A percentile compares a stretch with the other conserved stretches of the same genome.
phyloP scores from a whole-genome alignment of 352 stramenopile species.

The Pythium periplocum region DNA sequence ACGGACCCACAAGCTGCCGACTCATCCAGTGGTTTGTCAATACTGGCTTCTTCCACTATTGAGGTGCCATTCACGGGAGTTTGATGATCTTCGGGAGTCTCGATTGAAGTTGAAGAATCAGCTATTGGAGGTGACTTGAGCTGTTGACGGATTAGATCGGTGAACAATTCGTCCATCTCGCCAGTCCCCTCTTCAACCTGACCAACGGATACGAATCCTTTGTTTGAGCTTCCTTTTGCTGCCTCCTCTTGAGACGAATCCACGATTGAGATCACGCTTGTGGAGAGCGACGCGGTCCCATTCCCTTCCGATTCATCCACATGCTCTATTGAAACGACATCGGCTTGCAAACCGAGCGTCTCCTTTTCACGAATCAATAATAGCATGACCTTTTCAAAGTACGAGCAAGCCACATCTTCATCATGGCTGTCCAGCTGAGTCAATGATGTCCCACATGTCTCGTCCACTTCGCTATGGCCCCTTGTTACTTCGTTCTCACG shows the following conservation, averaged over 20 bases:
- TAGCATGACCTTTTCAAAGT: constrained; percentile 15
- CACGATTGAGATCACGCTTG: constrained; percentile 6
- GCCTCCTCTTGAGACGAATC: constrained; percentile 11
- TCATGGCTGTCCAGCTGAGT: constrained; percentile 1
- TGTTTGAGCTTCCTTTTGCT: too few species aligned
- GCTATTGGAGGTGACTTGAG: too few species aligned
- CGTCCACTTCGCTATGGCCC: neutral
- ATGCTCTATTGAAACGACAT: too few species aligned
- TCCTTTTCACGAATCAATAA: constrained; percentile 3
- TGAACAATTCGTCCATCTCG: neutral
- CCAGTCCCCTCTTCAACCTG: neutral
- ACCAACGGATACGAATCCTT: too few species aligned
- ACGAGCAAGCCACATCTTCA: constrained; percentile 11
- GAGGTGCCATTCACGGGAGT: too few species aligned
- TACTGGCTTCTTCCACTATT: too few species aligned
- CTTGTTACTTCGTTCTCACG: neutral
- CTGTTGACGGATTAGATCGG: too few species aligned
- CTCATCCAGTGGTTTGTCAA: too few species aligned
- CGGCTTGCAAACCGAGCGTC: too few species aligned
- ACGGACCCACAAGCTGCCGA: too few species aligned
- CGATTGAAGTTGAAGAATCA: too few species aligned
- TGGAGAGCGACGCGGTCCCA: neutral
- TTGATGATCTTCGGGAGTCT: too few species aligned
- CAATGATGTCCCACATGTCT: neutral
- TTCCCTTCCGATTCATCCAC: neutral